Evolutionary conservation across 441 rosid species (phyloP).

Genomic region (Omphalea diandra): DNA sequence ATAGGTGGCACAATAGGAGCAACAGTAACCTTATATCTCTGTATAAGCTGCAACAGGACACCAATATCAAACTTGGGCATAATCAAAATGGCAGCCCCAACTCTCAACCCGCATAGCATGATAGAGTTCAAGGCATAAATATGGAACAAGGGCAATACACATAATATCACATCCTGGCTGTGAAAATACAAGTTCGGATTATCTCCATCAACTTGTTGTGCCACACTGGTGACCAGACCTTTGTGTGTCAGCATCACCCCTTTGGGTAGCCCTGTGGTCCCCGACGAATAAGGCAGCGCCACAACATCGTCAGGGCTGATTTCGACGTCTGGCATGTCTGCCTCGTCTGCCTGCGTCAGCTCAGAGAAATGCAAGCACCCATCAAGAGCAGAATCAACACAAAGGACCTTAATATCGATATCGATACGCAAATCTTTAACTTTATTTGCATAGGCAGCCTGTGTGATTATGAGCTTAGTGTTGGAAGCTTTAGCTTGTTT

Average conservation of each 20-base stretch:
- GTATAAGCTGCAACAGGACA: constrained; percentile 39
- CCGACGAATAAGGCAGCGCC: constrained; percentile 67
- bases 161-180: constrained; percentile 52
- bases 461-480: constrained; percentile 52
- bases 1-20: constrained; percentile 68
- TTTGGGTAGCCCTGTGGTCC: constrained; percentile 70
- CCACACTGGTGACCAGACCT: constrained; percentile 59
- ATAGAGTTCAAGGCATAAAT: constrained; percentile 53
- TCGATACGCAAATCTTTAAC: constrained; percentile 35
- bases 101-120: constrained; percentile 55
- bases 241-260: constrained; percentile 75
- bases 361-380: constrained; percentile 54
- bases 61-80: constrained; percentile 62
- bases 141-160: constrained; percentile 65
- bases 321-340: constrained; percentile 34
- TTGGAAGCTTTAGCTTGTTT: constrained; percentile 49
- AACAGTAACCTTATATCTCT: constrained; percentile 50
- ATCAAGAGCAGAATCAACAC: constrained; percentile 38
- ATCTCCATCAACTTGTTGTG: constrained; percentile 72
- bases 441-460: constrained; percentile 41
- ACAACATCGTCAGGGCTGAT: constrained; percentile 52
- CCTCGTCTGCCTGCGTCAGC: constrained; percentile 35
- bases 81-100: constrained; percentile 63
- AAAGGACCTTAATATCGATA: constrained; percentile 33
- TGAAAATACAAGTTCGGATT: constrained; percentile 60